Conservation (phyloP, 2,329 filamentous ascomycete genomes). For the Colletotrichum simmondsii region DNA sequence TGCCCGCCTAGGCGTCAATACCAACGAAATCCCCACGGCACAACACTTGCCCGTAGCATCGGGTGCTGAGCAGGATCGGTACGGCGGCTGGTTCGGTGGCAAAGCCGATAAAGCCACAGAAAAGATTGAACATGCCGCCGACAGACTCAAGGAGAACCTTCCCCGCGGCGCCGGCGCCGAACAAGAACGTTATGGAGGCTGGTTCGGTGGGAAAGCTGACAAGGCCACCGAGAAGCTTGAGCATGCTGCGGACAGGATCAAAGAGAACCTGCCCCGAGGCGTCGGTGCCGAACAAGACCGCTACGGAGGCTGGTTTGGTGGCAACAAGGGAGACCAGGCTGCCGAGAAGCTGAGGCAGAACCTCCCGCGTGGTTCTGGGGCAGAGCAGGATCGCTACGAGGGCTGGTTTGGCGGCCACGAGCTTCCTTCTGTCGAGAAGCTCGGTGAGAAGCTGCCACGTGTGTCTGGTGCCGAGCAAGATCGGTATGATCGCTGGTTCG, state of each 20-base stretch:
- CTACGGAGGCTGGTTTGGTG: constrained; percentile 33
- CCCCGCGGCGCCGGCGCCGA: constrained; percentile 35
- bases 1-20: constrained; percentile 31
- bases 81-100: constrained; percentile 26
- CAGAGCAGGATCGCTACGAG: constrained; percentile 39
- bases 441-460: constrained; percentile 22
- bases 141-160: constrained; percentile 18
- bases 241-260: not conserved
- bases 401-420: constrained; percentile 38
- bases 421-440: not conserved
- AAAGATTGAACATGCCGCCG: not conserved
- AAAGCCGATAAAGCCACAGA: constrained; percentile 23
- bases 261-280: constrained; percentile 19
- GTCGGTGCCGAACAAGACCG: constrained; percentile 32
- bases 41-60: constrained; percentile 27
- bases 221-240: not conserved
- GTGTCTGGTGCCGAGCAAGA: constrained; percentile 34
- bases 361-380: constrained; percentile 24
- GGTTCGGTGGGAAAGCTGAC: constrained; percentile 36
- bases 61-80: constrained; percentile 29
- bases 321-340: constrained; percentile 20
- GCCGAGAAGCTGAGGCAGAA: not conserved
- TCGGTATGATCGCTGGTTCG: constrained; percentile 36
- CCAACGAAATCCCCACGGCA: constrained; percentile 21
- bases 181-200: constrained; percentile 37